Base-by-base conservation (phyloP, 129 eudicot species). In the Heracleum sosnowskyi region DNA sequence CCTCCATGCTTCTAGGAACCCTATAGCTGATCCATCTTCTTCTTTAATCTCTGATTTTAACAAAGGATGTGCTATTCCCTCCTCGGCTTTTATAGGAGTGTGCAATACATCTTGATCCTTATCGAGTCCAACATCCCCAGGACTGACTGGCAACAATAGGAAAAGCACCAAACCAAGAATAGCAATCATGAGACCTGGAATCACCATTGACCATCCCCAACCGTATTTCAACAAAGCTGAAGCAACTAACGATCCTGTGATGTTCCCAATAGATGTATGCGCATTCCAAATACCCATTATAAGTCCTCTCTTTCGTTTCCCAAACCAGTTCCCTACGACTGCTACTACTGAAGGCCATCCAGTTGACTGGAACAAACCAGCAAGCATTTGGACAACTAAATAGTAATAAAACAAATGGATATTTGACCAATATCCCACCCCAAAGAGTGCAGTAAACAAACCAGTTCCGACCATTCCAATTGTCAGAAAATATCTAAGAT, bases 331-430 rank as follows among this genome's bases (percentile, higher is more conserved):
- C 18, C 98, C 98, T 0, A 93, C 90, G 0, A 93, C 96, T 13
- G 98, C 96, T 33, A 93, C 97, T 68, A 93, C 98, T 1, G 97
- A 93, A 36, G 98, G 98, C 98, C 98, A 93, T 12, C 98, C 97
- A 44, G 98, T 91, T 42, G 98, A 93, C 69, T 93, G 98, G 76
- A 88, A 89, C 79, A 93, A 80, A n/a, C 98, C 98, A 24, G 98
- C 96, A 60, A 91, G 80, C 98, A 93, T 89, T 78, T 93, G 97
- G n/a, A 91, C 86, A 16, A 88, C 76, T 77, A 93, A 81, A 57
- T 91, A 93, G 86, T 89, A 93, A 70, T 85, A 91, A 33, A 89
- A 93, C 35, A 77, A 20, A 75, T 91, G 97, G 28, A 93, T 80
- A 62, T 87, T 89, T 2, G 88, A 87, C 96, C 96, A 93, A 41